A percentile compares a stretch with the other conserved stretches of the same genome.
These are phyloP conservation scores for Chrysoporthe austroafricana DNA, from an alignment of 2,329 filamentous ascomycete genomes.

Conservation along the genomic window DNA sequence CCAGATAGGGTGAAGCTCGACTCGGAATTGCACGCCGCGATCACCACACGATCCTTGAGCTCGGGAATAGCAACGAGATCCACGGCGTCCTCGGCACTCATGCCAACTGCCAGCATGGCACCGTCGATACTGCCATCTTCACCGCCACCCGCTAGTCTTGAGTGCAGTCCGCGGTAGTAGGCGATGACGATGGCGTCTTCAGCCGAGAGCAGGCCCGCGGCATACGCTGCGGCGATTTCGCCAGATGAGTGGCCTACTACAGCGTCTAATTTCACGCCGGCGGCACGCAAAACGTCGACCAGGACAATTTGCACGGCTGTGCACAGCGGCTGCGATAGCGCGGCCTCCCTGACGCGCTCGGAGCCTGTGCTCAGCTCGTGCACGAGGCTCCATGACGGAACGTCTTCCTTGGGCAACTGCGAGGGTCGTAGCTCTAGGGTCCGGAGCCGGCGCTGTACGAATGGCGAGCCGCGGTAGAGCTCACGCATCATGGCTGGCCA, in stretches of 20 bases:
- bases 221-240: slow-evolving; percentile 20
- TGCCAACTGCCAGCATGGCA: slow-evolving; percentile 19
- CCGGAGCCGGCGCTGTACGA: background rate
- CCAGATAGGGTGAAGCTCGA: slow-evolving; percentile 36
- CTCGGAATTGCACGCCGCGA: slow-evolving; percentile 37
- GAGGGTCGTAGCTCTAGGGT: background rate
- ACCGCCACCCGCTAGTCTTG: background rate
- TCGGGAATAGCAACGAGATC: slow-evolving; percentile 17
- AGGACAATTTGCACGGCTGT: slow-evolving; percentile 46
- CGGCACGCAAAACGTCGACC: slow-evolving; percentile 38
- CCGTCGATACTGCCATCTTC: background rate
- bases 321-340: slow-evolving; percentile 32
- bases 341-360: slow-evolving; percentile 18
- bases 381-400: no score
- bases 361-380: no score
- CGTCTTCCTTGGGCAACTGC: no score
- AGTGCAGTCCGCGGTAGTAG: slow-evolving; percentile 31
- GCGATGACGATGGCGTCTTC: slow-evolving; percentile 34
- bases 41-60: slow-evolving; percentile 30
- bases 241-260: slow-evolving; percentile 38
- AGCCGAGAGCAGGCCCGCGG: background rate
- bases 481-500: slow-evolving; percentile 39
- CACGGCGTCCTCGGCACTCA: slow-evolving; percentile 30
- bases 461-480: slow-evolving; percentile 34
- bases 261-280: slow-evolving; percentile 31